Evolutionary conservation across 2,329 filamentous ascomycete genomes (phyloP).

Genomic region (Ophiobolus disseminans): DNA sequence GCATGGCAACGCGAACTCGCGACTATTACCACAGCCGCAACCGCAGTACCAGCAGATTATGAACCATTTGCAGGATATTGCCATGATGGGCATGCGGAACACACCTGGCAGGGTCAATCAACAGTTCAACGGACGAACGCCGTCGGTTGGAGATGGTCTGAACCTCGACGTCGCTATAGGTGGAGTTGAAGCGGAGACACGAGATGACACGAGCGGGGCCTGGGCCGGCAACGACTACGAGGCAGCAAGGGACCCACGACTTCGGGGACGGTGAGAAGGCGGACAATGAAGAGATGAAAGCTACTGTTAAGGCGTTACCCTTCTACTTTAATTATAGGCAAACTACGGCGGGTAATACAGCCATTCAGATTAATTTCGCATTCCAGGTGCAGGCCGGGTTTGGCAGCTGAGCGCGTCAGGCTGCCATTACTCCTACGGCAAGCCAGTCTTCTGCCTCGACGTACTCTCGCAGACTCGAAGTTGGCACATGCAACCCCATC

Average conservation of each 20-base stretch:
- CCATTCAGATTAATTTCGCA: too few relatives aligned
- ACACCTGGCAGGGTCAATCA: background rate
- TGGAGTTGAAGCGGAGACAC: background rate
- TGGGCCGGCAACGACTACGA: background rate
- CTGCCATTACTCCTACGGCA: too few relatives aligned
- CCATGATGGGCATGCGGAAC: background rate
- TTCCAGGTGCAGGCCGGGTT: too few relatives aligned
- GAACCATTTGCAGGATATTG: background rate
- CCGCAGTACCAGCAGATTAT: background rate
- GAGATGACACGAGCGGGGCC: background rate
- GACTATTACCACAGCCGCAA: background rate
- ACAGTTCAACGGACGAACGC: background rate
- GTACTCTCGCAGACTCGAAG: slow-evolving; percentile 15
- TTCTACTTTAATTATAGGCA: too few relatives aligned
- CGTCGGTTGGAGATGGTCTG: background rate
- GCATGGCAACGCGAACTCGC: background rate
- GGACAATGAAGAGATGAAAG: background rate
- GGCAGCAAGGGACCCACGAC: background rate
- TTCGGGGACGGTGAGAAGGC: background rate
- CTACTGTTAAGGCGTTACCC: too few relatives aligned
- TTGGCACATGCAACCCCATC: slow-evolving; percentile 19
- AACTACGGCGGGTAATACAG: too few relatives aligned
- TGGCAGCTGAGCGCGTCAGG: too few relatives aligned
- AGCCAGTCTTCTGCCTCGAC: too few relatives aligned
- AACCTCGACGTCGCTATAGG: background rate